These are phyloP conservation scores for Lasiodiplodia hormozganensis DNA, from an alignment of 2,329 filamentous ascomycete species.

Conservation along the genomic window DNA sequence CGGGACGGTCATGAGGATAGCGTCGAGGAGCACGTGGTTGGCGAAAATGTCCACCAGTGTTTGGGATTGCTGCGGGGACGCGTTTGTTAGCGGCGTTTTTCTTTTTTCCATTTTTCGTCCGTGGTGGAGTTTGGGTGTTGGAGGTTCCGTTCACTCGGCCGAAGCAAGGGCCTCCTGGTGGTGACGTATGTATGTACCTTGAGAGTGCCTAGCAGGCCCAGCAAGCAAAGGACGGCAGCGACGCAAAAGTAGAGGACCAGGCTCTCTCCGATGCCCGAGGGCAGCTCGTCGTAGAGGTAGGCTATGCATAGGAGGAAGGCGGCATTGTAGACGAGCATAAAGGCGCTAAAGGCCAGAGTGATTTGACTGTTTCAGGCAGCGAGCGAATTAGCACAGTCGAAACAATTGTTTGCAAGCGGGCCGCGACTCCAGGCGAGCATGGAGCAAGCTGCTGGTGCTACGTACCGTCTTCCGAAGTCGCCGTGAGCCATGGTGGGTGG, in stretches of 20 bases:
- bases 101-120: background rate
- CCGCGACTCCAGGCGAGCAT: too few species aligned
- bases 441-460: background rate
- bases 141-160: slow-evolving; percentile 9
- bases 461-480: slow-evolving; percentile 22
- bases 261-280: slow-evolving; percentile 40
- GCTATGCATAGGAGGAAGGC: slow-evolving; percentile 39
- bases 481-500: slow-evolving; percentile 17
- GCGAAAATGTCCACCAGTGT: slow-evolving; percentile 34
- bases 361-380: slow-evolving; percentile 28
- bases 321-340: slow-evolving; percentile 36
- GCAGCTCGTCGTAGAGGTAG: slow-evolving; percentile 33
- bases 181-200: slow-evolving; percentile 42
- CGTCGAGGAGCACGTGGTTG: slow-evolving; percentile 38
- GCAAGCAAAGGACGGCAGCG: slow-evolving; percentile 47
- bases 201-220: slow-evolving; percentile 53
- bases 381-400: slow-evolving; percentile 4
- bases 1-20: slow-evolving; percentile 35
- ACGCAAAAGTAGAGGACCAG: slow-evolving; percentile 50
- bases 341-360: slow-evolving; percentile 30
- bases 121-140: background rate
- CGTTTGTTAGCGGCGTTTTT: background rate
- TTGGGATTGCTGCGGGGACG: slow-evolving; percentile 29
- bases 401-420: background rate
- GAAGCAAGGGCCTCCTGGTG: slow-evolving; percentile 10